These are phyloP conservation scores for Davidsoniella virescens DNA, from an alignment of 2,329 filamentous ascomycete genomes.

Conservation along the genomic window DNA sequence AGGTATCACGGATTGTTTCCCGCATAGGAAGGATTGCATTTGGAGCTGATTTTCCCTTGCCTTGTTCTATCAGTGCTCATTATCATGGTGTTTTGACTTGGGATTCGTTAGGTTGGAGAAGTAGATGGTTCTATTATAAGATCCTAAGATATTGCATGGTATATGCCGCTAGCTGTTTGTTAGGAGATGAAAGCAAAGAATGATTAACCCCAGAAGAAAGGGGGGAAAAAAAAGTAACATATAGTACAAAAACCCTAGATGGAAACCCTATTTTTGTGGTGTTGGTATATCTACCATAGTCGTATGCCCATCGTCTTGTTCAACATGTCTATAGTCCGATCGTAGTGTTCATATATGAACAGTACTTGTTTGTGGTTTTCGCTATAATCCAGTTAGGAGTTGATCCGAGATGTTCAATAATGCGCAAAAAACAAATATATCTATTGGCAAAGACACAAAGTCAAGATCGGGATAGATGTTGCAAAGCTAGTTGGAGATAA, in stretches of 20 bases:
- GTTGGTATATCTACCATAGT: constrained; percentile 11
- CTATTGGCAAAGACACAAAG: too few relatives aligned
- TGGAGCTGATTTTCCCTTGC: neutral
- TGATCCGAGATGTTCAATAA: too few relatives aligned
- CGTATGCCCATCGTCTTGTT: constrained; percentile 58
- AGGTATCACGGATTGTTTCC: too few relatives aligned
- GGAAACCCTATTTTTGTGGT: neutral
- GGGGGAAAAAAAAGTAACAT: neutral
- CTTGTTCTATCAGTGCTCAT: too few relatives aligned
- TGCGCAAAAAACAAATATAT: too few relatives aligned
- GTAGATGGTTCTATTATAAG: too few relatives aligned
- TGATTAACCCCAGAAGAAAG: neutral
- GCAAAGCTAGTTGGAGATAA: too few relatives aligned
- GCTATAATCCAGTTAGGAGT: constrained; percentile 11
- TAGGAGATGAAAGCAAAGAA: neutral
- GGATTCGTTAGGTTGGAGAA: too few relatives aligned
- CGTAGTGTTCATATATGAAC: constrained; percentile 41
- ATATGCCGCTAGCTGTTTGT: neutral
- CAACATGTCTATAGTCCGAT: constrained; percentile 55
- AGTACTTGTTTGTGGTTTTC: constrained; percentile 10
- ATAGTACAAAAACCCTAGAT: neutral
- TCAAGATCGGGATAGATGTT: too few relatives aligned
- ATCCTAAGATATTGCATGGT: too few relatives aligned
- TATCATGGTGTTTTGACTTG: too few relatives aligned
- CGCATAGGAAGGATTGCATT: too few relatives aligned